Evolutionary conservation across 306 rosid genomes (phyloP), one percentile per base, ranked within the genome.

Genomic region (Pyrus betulifolia): DNA sequence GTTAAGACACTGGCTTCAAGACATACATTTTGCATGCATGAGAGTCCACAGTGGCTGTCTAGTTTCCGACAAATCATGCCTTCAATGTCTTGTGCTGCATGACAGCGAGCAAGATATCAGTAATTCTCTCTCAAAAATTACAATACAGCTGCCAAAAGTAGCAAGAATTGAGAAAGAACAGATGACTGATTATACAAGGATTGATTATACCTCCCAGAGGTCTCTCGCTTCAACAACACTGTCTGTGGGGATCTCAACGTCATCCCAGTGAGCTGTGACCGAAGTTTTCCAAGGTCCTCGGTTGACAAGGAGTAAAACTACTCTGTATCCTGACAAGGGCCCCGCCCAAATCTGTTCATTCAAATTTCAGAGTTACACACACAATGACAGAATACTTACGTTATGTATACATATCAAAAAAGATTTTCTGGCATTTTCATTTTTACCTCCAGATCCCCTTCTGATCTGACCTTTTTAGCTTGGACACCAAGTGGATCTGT

Each of bases 301-400:
- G 71, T 95, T 95, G 40, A 95, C 86, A 31, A 95, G 82, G 38
- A 95, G 88, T 14, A 90, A 57, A 10, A 85, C 96, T 52, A 87
- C 89, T 76, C 92, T 88, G 79, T 89, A 90, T 23, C 87, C 83
- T 23, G 97, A 82, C 27, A 95, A 97, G 58, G 97, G 97, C 60
- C 97, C 99, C 70, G 97, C 97, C 99, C 99, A 95, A 62, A 89
- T 71, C 99, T 95, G 86, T 82, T 66, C 8, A 2, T 49, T 66
- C 74, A 67, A 71, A 63, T 4, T 33, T 28, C 8, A 71, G 68
- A 60, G 68, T 73, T 8, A 11, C 67, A 60, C 64, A 59, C 38
- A n/a, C 38, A 61, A 11, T 59, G 5, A 23, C 55, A 58, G 4
- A 55, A 35, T 33, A 82, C 67, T 35, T 45, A 51, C 31, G 64